Conservation (phyloP, 139 green algal species). For the Micractinium conductrix region DNA sequence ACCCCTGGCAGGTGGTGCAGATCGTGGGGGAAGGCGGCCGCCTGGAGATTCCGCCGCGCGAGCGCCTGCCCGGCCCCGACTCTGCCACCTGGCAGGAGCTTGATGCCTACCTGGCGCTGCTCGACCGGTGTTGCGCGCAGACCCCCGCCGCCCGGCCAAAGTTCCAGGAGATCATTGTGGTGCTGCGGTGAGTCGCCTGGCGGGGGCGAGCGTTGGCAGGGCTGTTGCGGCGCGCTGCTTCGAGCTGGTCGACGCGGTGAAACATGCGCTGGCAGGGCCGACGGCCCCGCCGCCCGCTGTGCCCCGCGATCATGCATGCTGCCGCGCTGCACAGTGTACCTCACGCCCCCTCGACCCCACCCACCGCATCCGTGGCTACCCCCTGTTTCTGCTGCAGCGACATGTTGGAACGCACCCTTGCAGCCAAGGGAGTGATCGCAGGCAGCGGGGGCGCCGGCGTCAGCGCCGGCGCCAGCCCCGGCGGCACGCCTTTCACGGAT, state of each 20-base stretch:
- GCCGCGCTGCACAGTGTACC: too few species aligned
- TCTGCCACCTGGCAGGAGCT: constrained; percentile 43
- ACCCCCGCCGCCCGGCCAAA: constrained; percentile 49
- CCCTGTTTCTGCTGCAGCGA: not conserved
- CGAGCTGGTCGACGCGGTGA: not conserved
- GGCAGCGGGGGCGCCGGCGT: not conserved
- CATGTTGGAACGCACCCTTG: constrained; percentile 24
- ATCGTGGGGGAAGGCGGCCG: constrained; percentile 66
- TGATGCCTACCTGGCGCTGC: constrained; percentile 64
- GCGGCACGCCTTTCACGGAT: too few species aligned
- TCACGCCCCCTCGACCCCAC: not conserved
- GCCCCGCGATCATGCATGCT: too few species aligned
- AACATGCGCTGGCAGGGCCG: too few species aligned
- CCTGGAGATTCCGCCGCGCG: constrained; percentile 62
- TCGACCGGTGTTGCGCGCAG: constrained; percentile 74
- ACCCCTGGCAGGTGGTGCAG: constrained; percentile 70
- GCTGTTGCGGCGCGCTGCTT: too few species aligned
- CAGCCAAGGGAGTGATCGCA: not conserved
- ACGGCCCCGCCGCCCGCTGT: too few species aligned
- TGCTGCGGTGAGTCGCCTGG: constrained; percentile 33
- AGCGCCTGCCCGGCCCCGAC: constrained; percentile 55
- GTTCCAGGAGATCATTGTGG: constrained; percentile 70
- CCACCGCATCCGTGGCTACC: not conserved
- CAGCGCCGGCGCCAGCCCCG: not conserved
- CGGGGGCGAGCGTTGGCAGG: too few species aligned